Evolutionary conservation across 352 stramenopile genomes (phyloP), one percentile per base, ranked within the genome.

Genomic region (Globisporangium emineosum): DNA sequence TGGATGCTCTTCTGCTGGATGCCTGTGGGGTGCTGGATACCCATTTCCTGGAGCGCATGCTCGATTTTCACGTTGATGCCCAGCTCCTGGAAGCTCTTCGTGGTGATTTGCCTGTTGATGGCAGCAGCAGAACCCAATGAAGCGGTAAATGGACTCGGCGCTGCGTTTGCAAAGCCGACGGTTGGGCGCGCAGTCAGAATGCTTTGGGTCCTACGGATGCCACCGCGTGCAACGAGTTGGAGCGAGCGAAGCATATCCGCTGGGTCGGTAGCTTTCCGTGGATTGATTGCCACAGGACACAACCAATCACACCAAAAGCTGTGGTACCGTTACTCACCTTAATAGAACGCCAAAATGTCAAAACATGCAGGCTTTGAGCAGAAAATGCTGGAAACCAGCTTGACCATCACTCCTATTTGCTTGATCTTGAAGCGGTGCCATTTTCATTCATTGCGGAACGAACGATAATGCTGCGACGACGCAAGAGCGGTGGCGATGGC

Each of bases 1-100:
- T 71, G 56, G 42, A 89, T 81, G 45, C 70, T 83, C 63, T 88
- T 83, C 43, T 69, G 33, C 42, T 90, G 81, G 65, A 90, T 90
- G 57, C 47, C 65, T 2, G 78, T 90, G 25, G 79, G 79, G 3
- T 51, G 58, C 3, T 66, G 55, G 53, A 90, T 75, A 10, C 73
- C 69, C 71, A 82, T 89, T 64, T 87, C 78, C 8, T 67, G 21
- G 30, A 90, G 64, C 10, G 68, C 81, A 17, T 76, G 59, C 2
- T 76, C 67, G 27, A 89, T 58, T 12, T 76, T 70, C 23, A 37
- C 59, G 30, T 79, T 73, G 33, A 90, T 60, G 21, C 73, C 75
- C 27, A 89, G 65, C 15, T 76, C 68, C 21, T 69, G 53, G 66
- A 89, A 89, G 30, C 54, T 64, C 35, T 60, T 50, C 19, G 15